phyloP scores from a whole-genome alignment of 2,329 filamentous ascomycete genomes.

The Westerdykella sp. region DNA sequence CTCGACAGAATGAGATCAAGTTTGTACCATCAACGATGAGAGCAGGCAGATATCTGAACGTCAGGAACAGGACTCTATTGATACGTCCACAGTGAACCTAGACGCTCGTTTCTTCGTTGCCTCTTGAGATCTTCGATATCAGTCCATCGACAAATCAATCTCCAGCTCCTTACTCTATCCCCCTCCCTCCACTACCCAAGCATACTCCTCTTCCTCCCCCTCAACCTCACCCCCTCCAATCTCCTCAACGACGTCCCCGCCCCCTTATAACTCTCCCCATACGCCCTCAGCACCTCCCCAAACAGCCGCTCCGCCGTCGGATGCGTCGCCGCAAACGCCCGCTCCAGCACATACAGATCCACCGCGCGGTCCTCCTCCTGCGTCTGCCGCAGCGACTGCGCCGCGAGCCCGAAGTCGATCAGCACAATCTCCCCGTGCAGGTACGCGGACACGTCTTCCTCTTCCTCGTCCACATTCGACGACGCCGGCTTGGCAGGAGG shows the following conservation, averaged over 20 bases:
- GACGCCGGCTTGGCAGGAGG: constrained; percentile 2
- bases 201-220: constrained; percentile 96
- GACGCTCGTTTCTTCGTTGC: too few species aligned
- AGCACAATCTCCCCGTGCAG: constrained; percentile 72
- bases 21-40: too few species aligned
- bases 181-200: constrained; percentile 54
- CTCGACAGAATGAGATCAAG: too few species aligned
- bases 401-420: constrained; percentile 91
- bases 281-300: constrained; percentile 64
- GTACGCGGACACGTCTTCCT: constrained; percentile 9
- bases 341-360: constrained; percentile 90
- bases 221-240: constrained; percentile 86
- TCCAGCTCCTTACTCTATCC: background rate
- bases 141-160: too few species aligned
- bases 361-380: constrained; percentile 92
- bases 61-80: too few species aligned
- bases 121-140: too few species aligned
- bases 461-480: constrained; percentile 4
- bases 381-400: constrained; percentile 75
- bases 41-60: too few species aligned
- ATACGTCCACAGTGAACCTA: too few species aligned
- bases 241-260: constrained; percentile 68
- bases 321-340: constrained; percentile 92
- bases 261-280: constrained; percentile 68
- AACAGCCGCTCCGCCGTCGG: constrained; percentile 76